Base-by-base conservation (phyloP, 805 yeast species). In the Saturnispora sekii region DNA sequence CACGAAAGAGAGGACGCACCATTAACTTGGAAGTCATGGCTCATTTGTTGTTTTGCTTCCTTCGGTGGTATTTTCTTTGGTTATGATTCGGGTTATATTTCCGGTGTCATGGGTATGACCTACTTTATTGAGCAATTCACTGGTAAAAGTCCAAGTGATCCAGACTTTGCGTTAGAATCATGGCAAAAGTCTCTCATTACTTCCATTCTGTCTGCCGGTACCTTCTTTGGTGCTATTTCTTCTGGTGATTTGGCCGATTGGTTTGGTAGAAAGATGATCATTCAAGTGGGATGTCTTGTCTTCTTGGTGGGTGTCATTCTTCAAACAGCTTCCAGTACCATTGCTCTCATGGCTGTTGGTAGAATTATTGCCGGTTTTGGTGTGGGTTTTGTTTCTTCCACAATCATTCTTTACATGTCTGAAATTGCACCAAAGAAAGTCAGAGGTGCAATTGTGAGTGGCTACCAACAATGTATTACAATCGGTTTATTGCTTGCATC, bases 351-450 rank as follows among this genome's bases (percentile, higher is more conserved):
- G 11, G 73, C 79, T 51, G 78, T 75, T n/a, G 90, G 90, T 38
- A 70, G 93, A 57, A 73, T 75, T 28, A 65, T 84, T 51, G 79
- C 85, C 28, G 95, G 95, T 47, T 53, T 82, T 10, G 84, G 85
- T 47, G 86, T 85, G 48, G 95, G 95, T 53, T 76, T 78, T 49
- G 71, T 84, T 34, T 77, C 89, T 33, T 86, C 88, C 37, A 70
- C 81, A 47, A 84, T 82, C 31, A 89, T 94, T 41, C 65, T 85
- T 60, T 84, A 83, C 59, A 81, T 81, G 68, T 82, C 89, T 30
- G 86, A 84, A 61, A 79, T 84, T 33, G 75, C 87, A 14, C 93
- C 93, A 26, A 78, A 74, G 54, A 79, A 83, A 72, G 75, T 84
- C 41, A 72, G 94, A 66, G 94, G 94, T 53, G 76, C 87, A 15